phyloP scores from a whole-genome alignment of 352 stramenopile species.

The Thraustochytrium sp. region DNA sequence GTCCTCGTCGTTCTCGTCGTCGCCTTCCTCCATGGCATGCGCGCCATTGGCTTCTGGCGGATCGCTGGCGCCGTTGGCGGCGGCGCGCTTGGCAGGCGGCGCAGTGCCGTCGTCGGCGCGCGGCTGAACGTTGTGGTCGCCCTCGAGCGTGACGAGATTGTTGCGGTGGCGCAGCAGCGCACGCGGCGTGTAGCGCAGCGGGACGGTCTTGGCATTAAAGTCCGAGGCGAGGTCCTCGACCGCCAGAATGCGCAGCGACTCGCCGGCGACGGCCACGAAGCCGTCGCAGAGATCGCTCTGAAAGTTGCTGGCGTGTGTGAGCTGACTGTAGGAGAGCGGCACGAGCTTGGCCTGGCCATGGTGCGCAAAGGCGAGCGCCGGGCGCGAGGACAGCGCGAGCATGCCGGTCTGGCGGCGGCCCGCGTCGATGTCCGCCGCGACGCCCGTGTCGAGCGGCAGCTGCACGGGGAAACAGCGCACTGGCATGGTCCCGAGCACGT shows the following conservation, averaged over 20 bases:
- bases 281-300: slow-evolving; percentile 92
- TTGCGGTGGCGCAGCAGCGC: slow-evolving; percentile 81
- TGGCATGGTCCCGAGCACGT: slow-evolving; percentile 80
- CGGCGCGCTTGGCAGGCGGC: neutral
- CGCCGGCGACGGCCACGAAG: slow-evolving; percentile 88
- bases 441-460: slow-evolving; percentile 49
- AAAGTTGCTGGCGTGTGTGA: slow-evolving; percentile 92
- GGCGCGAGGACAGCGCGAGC: slow-evolving; percentile 85
- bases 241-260: slow-evolving; percentile 94
- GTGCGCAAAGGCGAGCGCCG: slow-evolving; percentile 92
- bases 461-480: slow-evolving; percentile 89
- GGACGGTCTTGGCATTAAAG: slow-evolving; percentile 92
- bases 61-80: neutral
- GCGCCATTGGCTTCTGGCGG: neutral
- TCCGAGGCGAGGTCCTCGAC: slow-evolving; percentile 85
- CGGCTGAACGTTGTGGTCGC: slow-evolving; percentile 92
- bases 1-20: slow-evolving; percentile 61
- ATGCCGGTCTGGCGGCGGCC: slow-evolving; percentile 74
- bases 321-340: slow-evolving; percentile 87
- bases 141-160: slow-evolving; percentile 90
- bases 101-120: slow-evolving; percentile 72
- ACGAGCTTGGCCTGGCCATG: slow-evolving; percentile 78
- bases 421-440: neutral
- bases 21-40: slow-evolving; percentile 52
- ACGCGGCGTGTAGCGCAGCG: slow-evolving; percentile 94